Evolutionary conservation across 2,329 filamentous ascomycete genomes (phyloP), one percentile per base, ranked within the genome.

Genomic region (Chaetomiaceae sp.): DNA sequence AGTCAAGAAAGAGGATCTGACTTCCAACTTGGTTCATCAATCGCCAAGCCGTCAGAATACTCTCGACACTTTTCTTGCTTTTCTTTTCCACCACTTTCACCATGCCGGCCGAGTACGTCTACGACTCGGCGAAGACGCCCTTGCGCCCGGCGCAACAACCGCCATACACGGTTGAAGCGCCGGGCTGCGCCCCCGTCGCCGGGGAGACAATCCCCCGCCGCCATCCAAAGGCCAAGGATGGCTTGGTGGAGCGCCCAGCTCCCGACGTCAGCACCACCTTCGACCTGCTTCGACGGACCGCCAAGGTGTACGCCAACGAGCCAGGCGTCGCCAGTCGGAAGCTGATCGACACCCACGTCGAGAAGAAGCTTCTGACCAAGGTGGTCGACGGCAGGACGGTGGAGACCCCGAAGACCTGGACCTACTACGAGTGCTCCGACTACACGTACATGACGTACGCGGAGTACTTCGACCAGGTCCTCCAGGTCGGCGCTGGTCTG

Each of bases 301-400:
- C 86, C 38, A 74, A 74, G 48, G 69, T 78, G 54, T 84, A 81
- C 63, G 77, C 78, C 53, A 78, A 82, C 63, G 77, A 83, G 63
- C 76, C 79, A 53, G 83, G 83, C 53, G 74, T 88, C 55, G 90
- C 87, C 60, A 78, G 77, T 62, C 83, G 90, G 57, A 85, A 80
- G 67, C 77, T 95, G 51, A 68, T 96, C 69, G 77, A 85, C 68
- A 82, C 85, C 41, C 89, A 95, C 70, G 81, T 81, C 62, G 90
- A 96, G 75, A 85, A 79, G 60, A 95, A 92, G 75, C 93, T 89
- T 78, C 74, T 96, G 60, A 86, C 90, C 77, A 96, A 95, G 79
- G 77, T 89, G 44, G 74, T 95, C 51, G 87, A 95, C 63, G 90
- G 90, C 60, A 79, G 87, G 66, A 79, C 89, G 68, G 75, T 78